phyloP scores from a whole-genome alignment of 345 rosid species.

The Eucalyptus lansdowneana region DNA sequence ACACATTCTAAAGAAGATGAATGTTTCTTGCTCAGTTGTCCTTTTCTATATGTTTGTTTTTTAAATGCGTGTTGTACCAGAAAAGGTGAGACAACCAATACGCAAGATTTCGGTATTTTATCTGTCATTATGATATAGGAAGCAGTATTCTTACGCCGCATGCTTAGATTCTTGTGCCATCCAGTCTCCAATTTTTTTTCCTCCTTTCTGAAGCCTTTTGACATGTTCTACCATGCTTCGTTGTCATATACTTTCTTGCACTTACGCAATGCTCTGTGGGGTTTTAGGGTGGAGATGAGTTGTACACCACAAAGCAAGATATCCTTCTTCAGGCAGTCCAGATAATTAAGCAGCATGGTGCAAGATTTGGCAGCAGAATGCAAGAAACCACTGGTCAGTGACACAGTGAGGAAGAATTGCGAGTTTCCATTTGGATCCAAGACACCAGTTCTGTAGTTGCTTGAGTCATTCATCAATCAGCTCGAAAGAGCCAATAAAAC shows the following conservation, averaged over 20 bases:
- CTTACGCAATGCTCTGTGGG: not conserved
- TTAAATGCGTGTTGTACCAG: not conserved
- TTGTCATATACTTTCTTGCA: not conserved
- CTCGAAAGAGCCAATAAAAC: not conserved
- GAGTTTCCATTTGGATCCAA: not conserved
- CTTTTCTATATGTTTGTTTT: not conserved
- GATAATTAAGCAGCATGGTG: slow-evolving; percentile 69
- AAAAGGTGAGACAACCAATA: not conserved
- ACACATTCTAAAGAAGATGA: not conserved
- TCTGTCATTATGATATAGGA: not conserved
- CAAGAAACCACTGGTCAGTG: not conserved
- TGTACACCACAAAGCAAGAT: slow-evolving; percentile 57
- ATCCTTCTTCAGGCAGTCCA: slow-evolving; percentile 53
- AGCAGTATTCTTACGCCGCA: not conserved
- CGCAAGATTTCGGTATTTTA: not conserved
- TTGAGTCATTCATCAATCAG: not conserved
- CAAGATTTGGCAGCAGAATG: slow-evolving; percentile 32
- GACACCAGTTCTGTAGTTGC: slow-evolving; percentile 1
- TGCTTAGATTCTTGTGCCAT: not conserved
- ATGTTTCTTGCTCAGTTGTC: not conserved
- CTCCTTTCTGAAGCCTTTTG: not conserved
- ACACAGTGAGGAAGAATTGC: not conserved
- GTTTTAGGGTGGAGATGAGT: slow-evolving; percentile 55
- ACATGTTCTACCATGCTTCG: not conserved
- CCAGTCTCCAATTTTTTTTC: not conserved